Conservation (phyloP, 2,329 filamentous ascomycete genomes). For the Phialophora expanda region DNA sequence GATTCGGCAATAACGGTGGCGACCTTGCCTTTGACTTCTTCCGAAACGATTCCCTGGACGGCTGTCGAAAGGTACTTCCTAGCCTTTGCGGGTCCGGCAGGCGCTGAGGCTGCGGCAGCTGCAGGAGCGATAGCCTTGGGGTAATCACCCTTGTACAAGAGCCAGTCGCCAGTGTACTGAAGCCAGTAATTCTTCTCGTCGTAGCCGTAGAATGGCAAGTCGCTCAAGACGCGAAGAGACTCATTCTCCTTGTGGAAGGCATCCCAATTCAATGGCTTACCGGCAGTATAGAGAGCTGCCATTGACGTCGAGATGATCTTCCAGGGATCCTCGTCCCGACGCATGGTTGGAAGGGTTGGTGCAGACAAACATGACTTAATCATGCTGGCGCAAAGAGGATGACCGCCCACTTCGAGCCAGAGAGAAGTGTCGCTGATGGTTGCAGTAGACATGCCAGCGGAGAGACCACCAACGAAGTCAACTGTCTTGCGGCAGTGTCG, state of each 20-base stretch:
- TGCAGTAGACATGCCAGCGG: constrained; percentile 45
- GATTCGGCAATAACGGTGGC: constrained; percentile 68
- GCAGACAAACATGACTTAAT: constrained; percentile 47
- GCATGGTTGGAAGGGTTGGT: constrained; percentile 48
- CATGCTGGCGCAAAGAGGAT: constrained; percentile 55
- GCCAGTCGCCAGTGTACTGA: constrained; percentile 74
- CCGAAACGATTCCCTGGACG: constrained; percentile 67
- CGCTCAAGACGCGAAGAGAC: constrained; percentile 62
- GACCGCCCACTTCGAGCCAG: constrained; percentile 55
- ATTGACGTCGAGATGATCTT: constrained; percentile 48
- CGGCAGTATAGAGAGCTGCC: constrained; percentile 46
- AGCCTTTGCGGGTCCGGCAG: constrained; percentile 51
- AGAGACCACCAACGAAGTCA: constrained; percentile 52
- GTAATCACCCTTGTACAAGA: constrained; percentile 69
- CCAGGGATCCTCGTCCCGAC: constrained; percentile 51
- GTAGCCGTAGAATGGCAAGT: constrained; percentile 71
- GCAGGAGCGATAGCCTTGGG: constrained; percentile 47
- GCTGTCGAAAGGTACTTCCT: constrained; percentile 68
- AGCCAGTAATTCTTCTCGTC: constrained; percentile 76
- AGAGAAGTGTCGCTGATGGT: constrained; percentile 46
- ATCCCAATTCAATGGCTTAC: constrained; percentile 50
- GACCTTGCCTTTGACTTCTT: constrained; percentile 66
- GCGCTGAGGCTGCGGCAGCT: constrained; percentile 45
- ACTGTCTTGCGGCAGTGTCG: constrained; percentile 53
- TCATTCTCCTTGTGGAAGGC: constrained; percentile 56